Evolutionary conservation across 768 basidiomycete species (phyloP).

Genomic region (Gymnopilus dilepis): DNA sequence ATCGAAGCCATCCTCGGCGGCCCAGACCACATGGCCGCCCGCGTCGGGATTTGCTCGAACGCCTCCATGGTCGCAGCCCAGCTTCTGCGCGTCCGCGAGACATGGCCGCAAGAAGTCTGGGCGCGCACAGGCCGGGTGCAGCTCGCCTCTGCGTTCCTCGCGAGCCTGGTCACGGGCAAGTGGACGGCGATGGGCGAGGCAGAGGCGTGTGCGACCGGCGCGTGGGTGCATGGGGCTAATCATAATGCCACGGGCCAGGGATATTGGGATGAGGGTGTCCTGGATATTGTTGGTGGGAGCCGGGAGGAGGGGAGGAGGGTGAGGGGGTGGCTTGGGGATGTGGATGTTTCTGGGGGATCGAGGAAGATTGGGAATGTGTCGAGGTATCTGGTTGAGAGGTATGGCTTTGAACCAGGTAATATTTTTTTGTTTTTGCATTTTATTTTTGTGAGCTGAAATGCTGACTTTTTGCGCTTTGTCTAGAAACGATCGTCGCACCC

Average conservation of each 20-base stretch:
- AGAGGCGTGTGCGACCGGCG: conserved; percentile 78
- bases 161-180: conserved; percentile 71
- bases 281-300: conserved; percentile 80
- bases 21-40: conserved; percentile 75
- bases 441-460: conserved; percentile 10
- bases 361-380: conserved; percentile 69
- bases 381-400: conserved; percentile 79
- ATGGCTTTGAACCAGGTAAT: conserved; percentile 77
- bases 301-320: conserved; percentile 76
- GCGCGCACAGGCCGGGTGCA: conserved; percentile 76
- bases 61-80: conserved; percentile 78
- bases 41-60: conserved; percentile 75
- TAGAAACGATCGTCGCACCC: conserved; percentile 74
- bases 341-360: conserved; percentile 69
- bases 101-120: conserved; percentile 81
- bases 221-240: conserved; percentile 71
- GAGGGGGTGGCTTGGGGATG: conserved; percentile 83
- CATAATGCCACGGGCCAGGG: conserved; percentile 41
- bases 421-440: not conserved
- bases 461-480: not conserved
- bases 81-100: conserved; percentile 78
- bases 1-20: conserved; percentile 81
- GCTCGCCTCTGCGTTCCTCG: conserved; percentile 77
- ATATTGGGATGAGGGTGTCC: conserved; percentile 79
- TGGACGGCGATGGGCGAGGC: conserved; percentile 77